phyloP scores from a whole-genome alignment of 228 moss, liverwort and hornwort species.

The Sphagnum fallax region DNA sequence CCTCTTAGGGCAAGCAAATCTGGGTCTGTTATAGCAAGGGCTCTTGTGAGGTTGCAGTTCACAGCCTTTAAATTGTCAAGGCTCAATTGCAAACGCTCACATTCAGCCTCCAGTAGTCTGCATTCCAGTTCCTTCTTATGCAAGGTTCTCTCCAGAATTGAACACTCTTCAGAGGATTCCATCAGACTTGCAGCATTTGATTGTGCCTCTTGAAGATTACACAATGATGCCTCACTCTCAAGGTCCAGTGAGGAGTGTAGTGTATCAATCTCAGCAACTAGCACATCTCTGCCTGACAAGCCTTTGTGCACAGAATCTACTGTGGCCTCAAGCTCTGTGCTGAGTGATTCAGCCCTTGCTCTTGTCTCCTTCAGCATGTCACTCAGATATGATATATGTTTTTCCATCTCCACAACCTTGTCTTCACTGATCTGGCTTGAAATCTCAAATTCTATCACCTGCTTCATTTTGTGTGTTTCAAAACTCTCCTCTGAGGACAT shows the following conservation, averaged over 20 bases:
- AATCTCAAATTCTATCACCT: background rate
- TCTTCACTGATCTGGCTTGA: background rate
- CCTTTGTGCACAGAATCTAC: background rate
- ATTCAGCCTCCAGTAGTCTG: background rate
- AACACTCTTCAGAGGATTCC: background rate
- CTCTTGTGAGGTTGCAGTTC: background rate
- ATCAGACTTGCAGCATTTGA: background rate
- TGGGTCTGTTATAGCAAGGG: background rate
- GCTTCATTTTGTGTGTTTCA: background rate
- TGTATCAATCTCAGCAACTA: background rate
- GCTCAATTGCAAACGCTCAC: background rate
- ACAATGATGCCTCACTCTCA: background rate
- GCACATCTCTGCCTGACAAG: background rate
- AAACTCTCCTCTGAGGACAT: constrained; percentile 9
- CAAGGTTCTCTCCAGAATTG: background rate
- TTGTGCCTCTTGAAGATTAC: background rate
- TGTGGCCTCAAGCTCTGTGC: background rate
- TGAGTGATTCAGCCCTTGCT: background rate
- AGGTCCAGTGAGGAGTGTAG: background rate
- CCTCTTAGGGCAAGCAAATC: background rate
- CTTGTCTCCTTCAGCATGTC: background rate
- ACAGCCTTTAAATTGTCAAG: background rate
- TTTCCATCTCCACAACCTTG: background rate
- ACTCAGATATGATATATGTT: background rate
- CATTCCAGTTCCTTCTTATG: background rate